Evolutionary conservation across 768 basidiomycete genomes (phyloP), one percentile per base, ranked within the genome.

Genomic region (Amanita fuliginea): DNA sequence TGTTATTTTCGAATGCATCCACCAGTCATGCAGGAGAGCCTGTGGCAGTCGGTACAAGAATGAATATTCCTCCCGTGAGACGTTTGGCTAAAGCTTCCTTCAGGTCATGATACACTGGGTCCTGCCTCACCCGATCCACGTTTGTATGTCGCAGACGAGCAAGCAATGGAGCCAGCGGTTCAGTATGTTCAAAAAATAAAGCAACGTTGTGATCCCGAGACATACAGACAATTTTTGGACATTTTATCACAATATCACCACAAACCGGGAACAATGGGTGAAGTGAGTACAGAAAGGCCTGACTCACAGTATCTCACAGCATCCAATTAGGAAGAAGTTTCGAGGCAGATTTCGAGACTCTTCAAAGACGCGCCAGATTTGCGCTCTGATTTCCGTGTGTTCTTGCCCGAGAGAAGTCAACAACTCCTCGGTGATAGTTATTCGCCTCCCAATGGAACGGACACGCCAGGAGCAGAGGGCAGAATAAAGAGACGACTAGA

Each of bases 161-260:
- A 69, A 54, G 67, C 78, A 19, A 77, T 86, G 36, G 78, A 82
- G 56, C 83, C 80, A 14, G 96, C 96, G 0, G 83, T 98, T 50
- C 81, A 90, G 58, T 98, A 95, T 57, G 92, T 99, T 28, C 92
- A 94, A 67, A 92, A 92, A 67, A 96, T 98, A 66, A 97, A 96
- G 64, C 83, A 86, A 51, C 81, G 92, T 13, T 96, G 90, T 65
- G 88, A 95, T 54, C 78, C 89, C 0, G 90, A 92, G 13, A 92
- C 86, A 4, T 91, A 90, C 55, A 76, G 78, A 47, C 77, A 80
- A 55, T 91, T 91, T 59, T 64, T 90, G 21, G 84, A 86, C 56
- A 83, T 90, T 47, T 66, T 92, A 2, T 77, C 80, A 6, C 68
- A 75, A 37, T 80, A 81, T 60, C 77, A 83, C 48, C 69, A 76